phyloP scores from a whole-genome alignment of 225 moss, liverwort and hornwort genomes.

The Pseudoscleropodium purum region DNA sequence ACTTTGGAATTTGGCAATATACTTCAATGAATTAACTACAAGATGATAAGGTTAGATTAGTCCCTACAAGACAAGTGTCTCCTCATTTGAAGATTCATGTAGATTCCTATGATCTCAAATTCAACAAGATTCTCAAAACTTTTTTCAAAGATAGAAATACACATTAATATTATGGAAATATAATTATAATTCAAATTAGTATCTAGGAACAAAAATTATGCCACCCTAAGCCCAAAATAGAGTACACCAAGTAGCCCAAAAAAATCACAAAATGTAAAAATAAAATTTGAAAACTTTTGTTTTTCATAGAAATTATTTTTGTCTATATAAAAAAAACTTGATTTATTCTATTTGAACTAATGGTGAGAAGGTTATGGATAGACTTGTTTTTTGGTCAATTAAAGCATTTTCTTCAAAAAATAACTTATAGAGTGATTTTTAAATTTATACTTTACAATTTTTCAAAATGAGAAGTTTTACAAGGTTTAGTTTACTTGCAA shows the following conservation, averaged over 20 bases:
- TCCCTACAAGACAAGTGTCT: not conserved
- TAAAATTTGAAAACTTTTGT: not conserved
- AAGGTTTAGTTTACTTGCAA: not conserved
- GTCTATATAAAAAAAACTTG: not conserved
- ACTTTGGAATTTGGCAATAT: not conserved
- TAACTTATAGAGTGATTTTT: not conserved
- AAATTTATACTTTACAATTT: not conserved
- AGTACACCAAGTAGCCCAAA: fast-evolving
- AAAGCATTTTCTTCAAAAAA: not conserved
- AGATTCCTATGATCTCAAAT: not conserved
- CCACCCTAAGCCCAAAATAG: not conserved
- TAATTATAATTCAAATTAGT: not conserved
- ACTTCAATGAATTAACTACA: not conserved
- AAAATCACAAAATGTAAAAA: not conserved
- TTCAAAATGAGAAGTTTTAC: not conserved
- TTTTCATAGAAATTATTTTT: not conserved
- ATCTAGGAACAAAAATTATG: not conserved
- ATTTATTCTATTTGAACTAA: not conserved
- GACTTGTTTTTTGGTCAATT: not conserved
- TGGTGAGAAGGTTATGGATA: not conserved
- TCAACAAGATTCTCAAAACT: not conserved
- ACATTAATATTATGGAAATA: not conserved
- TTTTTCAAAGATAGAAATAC: not conserved
- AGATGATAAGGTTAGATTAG: not conserved
- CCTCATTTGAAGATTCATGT: not conserved